phyloP scores from a whole-genome alignment of 2,329 filamentous ascomycete genomes.

The Fusarium sp. region DNA sequence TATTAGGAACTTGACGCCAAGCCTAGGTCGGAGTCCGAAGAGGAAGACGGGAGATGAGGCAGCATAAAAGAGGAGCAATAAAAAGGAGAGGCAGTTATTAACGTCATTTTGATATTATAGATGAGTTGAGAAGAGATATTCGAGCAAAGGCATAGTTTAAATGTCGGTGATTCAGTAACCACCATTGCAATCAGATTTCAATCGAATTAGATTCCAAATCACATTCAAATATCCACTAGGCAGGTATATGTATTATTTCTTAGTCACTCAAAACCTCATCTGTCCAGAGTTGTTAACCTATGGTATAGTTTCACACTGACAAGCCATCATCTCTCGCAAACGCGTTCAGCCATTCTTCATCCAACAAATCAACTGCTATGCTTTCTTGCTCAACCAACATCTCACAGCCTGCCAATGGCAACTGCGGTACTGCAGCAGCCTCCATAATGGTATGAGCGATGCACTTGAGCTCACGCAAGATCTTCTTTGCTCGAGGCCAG shows the following conservation, averaged over 20 bases:
- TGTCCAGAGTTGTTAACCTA: too few relatives aligned
- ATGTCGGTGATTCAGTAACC: too few relatives aligned
- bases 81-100: too few relatives aligned
- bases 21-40: neutral
- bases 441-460: neutral
- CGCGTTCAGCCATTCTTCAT: neutral
- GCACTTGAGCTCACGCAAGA: neutral
- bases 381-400: neutral
- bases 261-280: too few relatives aligned
- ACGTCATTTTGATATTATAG: neutral
- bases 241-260: too few relatives aligned
- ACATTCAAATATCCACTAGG: too few relatives aligned
- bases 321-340: neutral
- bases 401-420: neutral
- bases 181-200: too few relatives aligned
- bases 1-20: neutral
- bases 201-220: too few relatives aligned
- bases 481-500: neutral
- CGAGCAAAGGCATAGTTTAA: too few relatives aligned
- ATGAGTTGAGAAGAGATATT: neutral
- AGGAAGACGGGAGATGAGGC: neutral
- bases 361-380: neutral
- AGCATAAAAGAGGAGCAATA: neutral
- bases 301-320: neutral
- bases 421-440: neutral